A percentile compares a stretch with the other conserved stretches of the same genome.
Conservation (phyloP, 495 filamentous ascomycete genomes). For the Penicillium herquei region DNA sequence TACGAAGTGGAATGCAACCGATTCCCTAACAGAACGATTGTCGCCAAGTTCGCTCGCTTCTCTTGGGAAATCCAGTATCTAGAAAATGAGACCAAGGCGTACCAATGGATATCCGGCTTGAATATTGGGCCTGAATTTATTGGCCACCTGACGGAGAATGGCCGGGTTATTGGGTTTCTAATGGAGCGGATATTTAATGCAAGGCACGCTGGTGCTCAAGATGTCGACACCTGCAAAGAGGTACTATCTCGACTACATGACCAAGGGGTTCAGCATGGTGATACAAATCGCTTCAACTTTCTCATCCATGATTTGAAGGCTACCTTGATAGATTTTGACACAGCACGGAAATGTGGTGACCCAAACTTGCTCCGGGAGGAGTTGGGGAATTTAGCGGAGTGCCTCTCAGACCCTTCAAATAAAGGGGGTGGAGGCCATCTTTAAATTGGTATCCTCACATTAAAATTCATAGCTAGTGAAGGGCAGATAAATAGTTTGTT, state of each 20-base stretch:
- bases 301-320: conserved; percentile 29
- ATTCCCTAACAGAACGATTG: conserved; percentile 21
- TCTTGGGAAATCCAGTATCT: conserved; percentile 38
- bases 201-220: conserved; percentile 28
- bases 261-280: conserved; percentile 40
- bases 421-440: conserved; percentile 10
- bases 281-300: conserved; percentile 48
- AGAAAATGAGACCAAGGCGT: conserved; percentile 41
- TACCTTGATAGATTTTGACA: conserved; percentile 38
- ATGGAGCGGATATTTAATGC: conserved; percentile 32
- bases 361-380: conserved; percentile 6
- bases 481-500: too few species aligned
- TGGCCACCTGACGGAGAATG: conserved; percentile 43
- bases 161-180: conserved; percentile 46
- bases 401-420: conserved; percentile 6
- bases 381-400: conserved; percentile 3
- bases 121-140: conserved; percentile 42
- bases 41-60: conserved; percentile 44
- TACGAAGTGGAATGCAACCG: conserved; percentile 20
- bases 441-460: background rate
- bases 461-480: too few species aligned
- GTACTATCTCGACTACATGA: conserved; percentile 32
- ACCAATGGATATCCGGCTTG: conserved; percentile 36
- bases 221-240: conserved; percentile 26
- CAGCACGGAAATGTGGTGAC: conserved; percentile 9